A percentile compares a stretch with the other conserved stretches of the same genome.
Conservation (phyloP, 768 basidiomycete species). For the Tricholoma matsutake region DNA sequence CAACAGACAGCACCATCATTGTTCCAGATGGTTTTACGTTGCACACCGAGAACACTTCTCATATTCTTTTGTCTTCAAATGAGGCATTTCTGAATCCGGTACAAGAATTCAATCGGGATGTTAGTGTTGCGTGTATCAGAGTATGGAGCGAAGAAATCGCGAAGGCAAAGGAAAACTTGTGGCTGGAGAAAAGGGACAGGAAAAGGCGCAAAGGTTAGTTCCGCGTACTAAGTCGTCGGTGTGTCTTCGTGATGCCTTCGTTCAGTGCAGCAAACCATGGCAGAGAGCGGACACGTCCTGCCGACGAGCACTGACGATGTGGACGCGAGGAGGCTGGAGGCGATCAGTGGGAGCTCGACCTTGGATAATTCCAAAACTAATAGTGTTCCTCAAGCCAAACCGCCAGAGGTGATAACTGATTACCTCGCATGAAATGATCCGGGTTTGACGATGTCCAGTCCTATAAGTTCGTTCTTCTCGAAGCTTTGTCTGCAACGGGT, state of each 20-base stretch:
- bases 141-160: constrained; percentile 81
- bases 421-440: background rate
- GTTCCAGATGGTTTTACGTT: constrained; percentile 75
- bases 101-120: constrained; percentile 96
- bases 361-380: background rate
- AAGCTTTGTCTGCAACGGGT: constrained; percentile 95
- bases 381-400: constrained; percentile 5
- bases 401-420: constrained; percentile 13
- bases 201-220: constrained; percentile 47
- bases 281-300: constrained; percentile 7
- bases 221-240: background rate
- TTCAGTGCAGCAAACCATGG: constrained; percentile 4
- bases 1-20: constrained; percentile 24
- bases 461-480: constrained; percentile 75
- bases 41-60: constrained; percentile 78
- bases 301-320: background rate
- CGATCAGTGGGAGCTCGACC: background rate
- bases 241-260: background rate
- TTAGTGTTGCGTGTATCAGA: constrained; percentile 86
- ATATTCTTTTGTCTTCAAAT: constrained; percentile 75
- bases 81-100: constrained; percentile 96
- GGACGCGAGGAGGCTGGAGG: no score
- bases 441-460: constrained; percentile 25
- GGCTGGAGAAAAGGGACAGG: constrained; percentile 46
- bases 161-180: constrained; percentile 58